Evolutionary conservation across 768 basidiomycete genomes (phyloP), one percentile per base, ranked within the genome.

Genomic region (Wakefieldia striispora): DNA sequence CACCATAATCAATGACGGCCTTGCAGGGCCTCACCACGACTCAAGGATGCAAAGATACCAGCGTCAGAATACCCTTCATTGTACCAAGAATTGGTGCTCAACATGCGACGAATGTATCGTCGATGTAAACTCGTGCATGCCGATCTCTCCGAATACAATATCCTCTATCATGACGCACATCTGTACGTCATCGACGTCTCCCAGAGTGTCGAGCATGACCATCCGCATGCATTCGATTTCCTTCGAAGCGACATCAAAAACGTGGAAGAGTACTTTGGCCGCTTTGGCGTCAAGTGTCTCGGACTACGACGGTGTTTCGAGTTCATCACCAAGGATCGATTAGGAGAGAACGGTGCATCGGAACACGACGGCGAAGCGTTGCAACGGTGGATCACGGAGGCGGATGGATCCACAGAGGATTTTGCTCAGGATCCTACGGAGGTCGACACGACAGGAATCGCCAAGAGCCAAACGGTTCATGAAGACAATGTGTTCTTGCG

Each of bases 161-260:
- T 99, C 59, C 79, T 99, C 63, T 95, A 83, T 61, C 88, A 92
- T 69, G 73, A 82, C 41, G 76, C 70, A 1, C 91, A 92, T 61
- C 77, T 97, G 16, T 93, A 82, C 69, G 86, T 98, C 59, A 98
- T 99, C 71, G 97, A 99, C 67, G 97, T 99, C 50, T 97, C 95
- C 1, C 97, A 99, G 66, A 95, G 92, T 55, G 95, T 99, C 31
- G 97, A 99, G 61, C 95, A 97, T 63, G 95, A 98, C 68, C 97
- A 99, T 60, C 97, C 95, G 0, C 77, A 87, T 24, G 92, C 97
- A 0, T 97, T 94, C 65, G 95, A 99, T 68, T 99, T 99, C 71
- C 77, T 99, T 33, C 85, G 95, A 23, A 84, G 78, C 39, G 97
- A 99, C 68, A 80, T 99, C 43, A 84, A 83, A 58, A 98, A 99